Percentiles rank a stretch among this genome's conserved stretches.
Conservation (phyloP, 2,329 filamentous ascomycete genomes). For the Thielaviopsis musarum region DNA sequence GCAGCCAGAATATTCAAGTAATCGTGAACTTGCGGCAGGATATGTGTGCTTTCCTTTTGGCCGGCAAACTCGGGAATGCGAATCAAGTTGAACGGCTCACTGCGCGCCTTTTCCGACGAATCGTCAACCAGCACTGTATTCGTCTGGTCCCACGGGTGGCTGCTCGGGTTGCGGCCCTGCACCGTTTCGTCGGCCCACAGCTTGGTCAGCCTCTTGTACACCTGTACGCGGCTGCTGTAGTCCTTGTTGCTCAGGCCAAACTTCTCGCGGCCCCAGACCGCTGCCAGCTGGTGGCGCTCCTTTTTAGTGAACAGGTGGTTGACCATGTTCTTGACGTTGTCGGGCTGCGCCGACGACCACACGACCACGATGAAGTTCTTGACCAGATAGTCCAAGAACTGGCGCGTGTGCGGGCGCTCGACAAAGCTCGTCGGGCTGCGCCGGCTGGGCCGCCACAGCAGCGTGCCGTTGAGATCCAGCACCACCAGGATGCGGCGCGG, state of each 20-base stretch:
- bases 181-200: constrained; percentile 47
- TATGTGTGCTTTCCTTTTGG: constrained; percentile 22
- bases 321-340: constrained; percentile 57
- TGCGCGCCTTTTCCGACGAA: constrained; percentile 58
- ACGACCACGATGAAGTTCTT: constrained; percentile 64
- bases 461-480: constrained; percentile 84
- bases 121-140: constrained; percentile 91
- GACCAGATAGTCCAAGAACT: constrained; percentile 61
- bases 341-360: constrained; percentile 71
- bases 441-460: constrained; percentile 52
- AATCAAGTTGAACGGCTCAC: constrained; percentile 71
- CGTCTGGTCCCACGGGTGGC: constrained; percentile 49
- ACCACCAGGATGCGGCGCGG: constrained; percentile 60
- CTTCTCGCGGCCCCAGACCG: constrained; percentile 61
- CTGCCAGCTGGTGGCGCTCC: constrained; percentile 40
- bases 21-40: constrained; percentile 43
- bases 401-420: constrained; percentile 46
- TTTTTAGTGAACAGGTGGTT: constrained; percentile 40
- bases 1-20: constrained; percentile 38
- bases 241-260: constrained; percentile 49
- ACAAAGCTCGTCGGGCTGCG: constrained; percentile 35
- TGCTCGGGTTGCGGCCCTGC: constrained; percentile 26
- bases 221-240: constrained; percentile 57
- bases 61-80: constrained; percentile 61
- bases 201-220: constrained; percentile 68